phyloP scores from a whole-genome alignment of 495 filamentous ascomycete genomes.

The Penicillium egyptiacum region DNA sequence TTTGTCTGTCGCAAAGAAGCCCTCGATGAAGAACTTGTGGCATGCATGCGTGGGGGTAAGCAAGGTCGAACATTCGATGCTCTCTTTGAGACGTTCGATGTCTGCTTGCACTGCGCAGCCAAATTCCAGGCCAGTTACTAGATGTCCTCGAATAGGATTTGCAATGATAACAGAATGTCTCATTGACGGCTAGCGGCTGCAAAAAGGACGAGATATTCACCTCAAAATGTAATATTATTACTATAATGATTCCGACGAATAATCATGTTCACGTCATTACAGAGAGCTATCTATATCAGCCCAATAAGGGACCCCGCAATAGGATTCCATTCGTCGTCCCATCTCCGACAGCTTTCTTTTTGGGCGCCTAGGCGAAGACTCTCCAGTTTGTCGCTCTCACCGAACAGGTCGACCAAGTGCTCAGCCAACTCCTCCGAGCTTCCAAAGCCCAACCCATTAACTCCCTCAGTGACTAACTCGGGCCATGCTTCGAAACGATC shows the following conservation, averaged over 20 bases:
- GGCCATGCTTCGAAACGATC: slow-evolving; percentile 77
- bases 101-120: slow-evolving; percentile 54
- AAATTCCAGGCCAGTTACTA: slow-evolving; percentile 42
- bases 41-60: slow-evolving; percentile 15
- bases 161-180: neutral
- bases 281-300: slow-evolving; percentile 33
- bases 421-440: slow-evolving; percentile 59
- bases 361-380: slow-evolving; percentile 68
- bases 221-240: neutral
- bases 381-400: slow-evolving; percentile 53
- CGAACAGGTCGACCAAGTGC: slow-evolving; percentile 63
- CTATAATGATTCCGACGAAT: neutral
- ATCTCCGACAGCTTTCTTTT: slow-evolving; percentile 73
- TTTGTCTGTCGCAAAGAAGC: slow-evolving; percentile 49
- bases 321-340: slow-evolving; percentile 93
- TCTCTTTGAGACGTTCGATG: slow-evolving; percentile 51
- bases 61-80: slow-evolving; percentile 23
- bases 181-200: neutral
- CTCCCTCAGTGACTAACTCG: slow-evolving; percentile 81
- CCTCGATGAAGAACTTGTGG: slow-evolving; percentile 46
- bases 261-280: neutral
- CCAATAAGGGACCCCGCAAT: slow-evolving; percentile 72
- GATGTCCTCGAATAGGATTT: neutral
- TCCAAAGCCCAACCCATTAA: slow-evolving; percentile 80
- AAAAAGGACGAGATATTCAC: neutral